These are phyloP conservation scores for Allium fistulosum DNA, from an alignment of 106 monocot species.

Conservation along the genomic window DNA sequence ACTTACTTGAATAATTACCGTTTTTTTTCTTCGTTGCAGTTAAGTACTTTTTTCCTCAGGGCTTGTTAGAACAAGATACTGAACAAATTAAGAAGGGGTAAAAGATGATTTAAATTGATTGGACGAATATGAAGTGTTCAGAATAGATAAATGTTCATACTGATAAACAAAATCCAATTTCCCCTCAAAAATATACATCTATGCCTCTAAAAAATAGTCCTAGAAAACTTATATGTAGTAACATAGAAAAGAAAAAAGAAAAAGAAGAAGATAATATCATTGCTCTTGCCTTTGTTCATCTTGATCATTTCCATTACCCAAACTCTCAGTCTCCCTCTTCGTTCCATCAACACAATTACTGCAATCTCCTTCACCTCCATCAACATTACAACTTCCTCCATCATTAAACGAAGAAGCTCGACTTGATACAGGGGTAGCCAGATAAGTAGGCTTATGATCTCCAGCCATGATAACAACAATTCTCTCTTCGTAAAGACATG, in stretches of 20 bases:
- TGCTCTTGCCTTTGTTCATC: not conserved
- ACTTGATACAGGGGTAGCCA: slow-evolving; percentile 15
- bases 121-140: too few species aligned
- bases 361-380: not conserved
- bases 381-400: not conserved
- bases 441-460: slow-evolving; percentile 20
- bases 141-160: too few species aligned
- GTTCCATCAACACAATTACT: not conserved
- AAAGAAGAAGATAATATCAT: not conserved
- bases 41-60: too few species aligned
- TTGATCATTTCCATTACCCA: not conserved
- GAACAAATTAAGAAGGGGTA: too few species aligned
- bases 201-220: too few species aligned
- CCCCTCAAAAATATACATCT: too few species aligned
- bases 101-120: too few species aligned
- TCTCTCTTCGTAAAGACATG: slow-evolving; percentile 1
- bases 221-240: not conserved
- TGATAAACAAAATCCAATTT: too few species aligned
- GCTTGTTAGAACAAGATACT: too few species aligned
- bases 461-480: slow-evolving; percentile 32
- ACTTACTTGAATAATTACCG: too few species aligned
- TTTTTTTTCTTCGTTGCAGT: too few species aligned
- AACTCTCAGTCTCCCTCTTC: not conserved
- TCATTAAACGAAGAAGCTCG: slow-evolving; percentile 8
- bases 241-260: not conserved